These are phyloP conservation scores for Striga asiatica DNA, from an alignment of 257 asterid genomes.

Conservation along the genomic window DNA sequence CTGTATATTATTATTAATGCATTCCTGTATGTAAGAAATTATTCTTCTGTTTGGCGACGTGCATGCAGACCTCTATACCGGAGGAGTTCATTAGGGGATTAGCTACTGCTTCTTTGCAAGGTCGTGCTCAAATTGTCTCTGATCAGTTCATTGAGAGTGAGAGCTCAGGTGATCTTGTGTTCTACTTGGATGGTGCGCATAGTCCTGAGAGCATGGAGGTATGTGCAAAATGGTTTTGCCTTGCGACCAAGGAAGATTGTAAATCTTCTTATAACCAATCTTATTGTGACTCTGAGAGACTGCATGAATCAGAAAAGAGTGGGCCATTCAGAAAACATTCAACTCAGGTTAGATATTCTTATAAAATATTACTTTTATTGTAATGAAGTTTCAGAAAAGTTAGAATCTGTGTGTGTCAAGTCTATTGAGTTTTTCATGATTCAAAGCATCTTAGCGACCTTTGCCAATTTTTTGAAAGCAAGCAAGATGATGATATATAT, in stretches of 20 bases:
- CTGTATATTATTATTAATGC: background rate
- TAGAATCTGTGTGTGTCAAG: too few species aligned
- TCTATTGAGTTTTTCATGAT: too few species aligned
- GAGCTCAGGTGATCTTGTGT: constrained; percentile 60
- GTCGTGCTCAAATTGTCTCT: constrained; percentile 85
- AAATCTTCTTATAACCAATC: constrained; percentile 17
- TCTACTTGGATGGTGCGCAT: constrained; percentile 96
- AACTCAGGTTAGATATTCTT: constrained; percentile 31
- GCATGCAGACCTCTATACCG: constrained; percentile 64
- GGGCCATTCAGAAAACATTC: constrained; percentile 23
- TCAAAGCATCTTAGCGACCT: too few species aligned
- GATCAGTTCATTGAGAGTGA: constrained; percentile 59
- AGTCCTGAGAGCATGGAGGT: constrained; percentile 99
- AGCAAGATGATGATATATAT: too few species aligned
- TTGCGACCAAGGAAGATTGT: constrained; percentile 48
- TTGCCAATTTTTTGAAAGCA: too few species aligned
- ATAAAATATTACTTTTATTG: background rate
- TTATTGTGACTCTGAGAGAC: constrained; percentile 17
- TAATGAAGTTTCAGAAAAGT: too few species aligned
- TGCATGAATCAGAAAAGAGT: constrained; percentile 17
- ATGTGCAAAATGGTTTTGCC: constrained; percentile 87
- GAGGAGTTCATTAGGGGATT: constrained; percentile 82
- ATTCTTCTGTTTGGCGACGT: background rate
- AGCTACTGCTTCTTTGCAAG: constrained; percentile 67
- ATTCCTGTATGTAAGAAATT: constrained; percentile 8